Base-by-base conservation (phyloP, 805 yeast species). In the Isabelozyma pseudorhagii region DNA sequence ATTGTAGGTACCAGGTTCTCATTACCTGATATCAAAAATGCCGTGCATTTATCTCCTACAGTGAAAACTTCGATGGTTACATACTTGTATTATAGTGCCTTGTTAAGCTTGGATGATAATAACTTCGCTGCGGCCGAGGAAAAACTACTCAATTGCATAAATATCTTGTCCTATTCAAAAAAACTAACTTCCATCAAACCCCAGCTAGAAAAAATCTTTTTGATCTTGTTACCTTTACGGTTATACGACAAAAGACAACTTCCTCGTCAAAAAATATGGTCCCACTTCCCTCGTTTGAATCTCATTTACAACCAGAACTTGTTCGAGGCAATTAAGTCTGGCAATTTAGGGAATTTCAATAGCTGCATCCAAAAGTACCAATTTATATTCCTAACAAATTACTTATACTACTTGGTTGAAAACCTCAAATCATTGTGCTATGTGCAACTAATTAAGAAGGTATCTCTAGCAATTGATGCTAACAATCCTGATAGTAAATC, bases 71-170 rank as follows among this genome's bases (percentile, higher is more conserved):
- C 85, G 46, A 73, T 81, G 3, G 80, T 85, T 38, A 77, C 81
- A 1, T 89, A 82, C 63, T 69, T 82, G 45, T 91, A 87, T 67
- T 88, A 83, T 66, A 76, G 83, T 60, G 89, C 92, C 2, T 74
- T 84, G 11, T 72, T 87, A 47, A 77, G 82, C 45, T 79, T 86
- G 40, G 84, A 86, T 57, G 87, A 85, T 49, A 81, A 81, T 25
- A 84, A 87, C 50, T 82, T 80, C 54, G 65, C 50, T 3, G 66
- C 67, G 11, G 85, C 86, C 3, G 79, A 78, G 49, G 64, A 64
- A 11, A 78, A 81, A 57, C 73, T 89, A 43, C 65, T 72, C 10
- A 60, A 68, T 40, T 91, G 94, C 0, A 66, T 80, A 51, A 54
- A 55, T 9, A 56, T 71, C 29, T 54, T 71, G 36, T 44, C 64